Evolutionary conservation across 108 stramenopile genomes (phyloP).

Genomic region (Pseudonitzschia delicatissima): DNA sequence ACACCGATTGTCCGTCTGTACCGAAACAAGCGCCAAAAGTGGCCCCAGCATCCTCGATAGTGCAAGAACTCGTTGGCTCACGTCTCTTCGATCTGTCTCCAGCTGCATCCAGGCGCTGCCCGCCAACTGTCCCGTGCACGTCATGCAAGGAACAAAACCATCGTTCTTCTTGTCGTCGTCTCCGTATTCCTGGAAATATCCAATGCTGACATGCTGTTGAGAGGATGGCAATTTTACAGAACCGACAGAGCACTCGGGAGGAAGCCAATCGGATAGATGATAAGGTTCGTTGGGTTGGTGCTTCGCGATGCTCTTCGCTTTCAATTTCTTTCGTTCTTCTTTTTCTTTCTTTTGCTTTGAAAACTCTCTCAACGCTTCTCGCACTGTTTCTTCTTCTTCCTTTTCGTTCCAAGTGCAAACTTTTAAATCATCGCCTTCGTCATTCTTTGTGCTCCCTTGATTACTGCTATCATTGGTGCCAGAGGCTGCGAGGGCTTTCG

Average conservation of each 20-base stretch:
- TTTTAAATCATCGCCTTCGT: not conserved
- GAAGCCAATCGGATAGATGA: not conserved
- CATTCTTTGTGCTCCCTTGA: not conserved
- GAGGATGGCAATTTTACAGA: conserved; percentile 11
- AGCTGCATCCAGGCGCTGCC: conserved; percentile 27
- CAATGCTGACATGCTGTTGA: conserved; percentile 22
- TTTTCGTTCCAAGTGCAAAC: not conserved
- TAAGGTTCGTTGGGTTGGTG: not conserved
- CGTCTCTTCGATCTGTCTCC: conserved; percentile 1
- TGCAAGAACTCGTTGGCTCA: not conserved
- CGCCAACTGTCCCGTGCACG: conserved; percentile 19
- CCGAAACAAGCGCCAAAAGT: conserved; percentile 19
- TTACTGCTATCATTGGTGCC: not conserved
- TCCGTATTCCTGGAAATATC: conserved; percentile 9
- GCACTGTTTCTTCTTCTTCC: conserved; percentile 1
- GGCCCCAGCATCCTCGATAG: conserved; percentile 23
- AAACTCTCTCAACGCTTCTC: not conserved
- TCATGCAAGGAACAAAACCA: conserved; percentile 15
- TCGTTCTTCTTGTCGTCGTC: not conserved
- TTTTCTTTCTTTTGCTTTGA: not conserved
- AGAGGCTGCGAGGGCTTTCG: not conserved
- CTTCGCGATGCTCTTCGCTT: not conserved
- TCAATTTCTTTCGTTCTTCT: not conserved
- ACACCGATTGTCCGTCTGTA: conserved; percentile 4
- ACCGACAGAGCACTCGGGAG: conserved; percentile 12